A percentile compares a stretch with the other conserved stretches of the same genome.
Evolutionary conservation across 2,329 filamentous ascomycete species (phyloP).

Genomic region (Colletotrichum sp.): DNA sequence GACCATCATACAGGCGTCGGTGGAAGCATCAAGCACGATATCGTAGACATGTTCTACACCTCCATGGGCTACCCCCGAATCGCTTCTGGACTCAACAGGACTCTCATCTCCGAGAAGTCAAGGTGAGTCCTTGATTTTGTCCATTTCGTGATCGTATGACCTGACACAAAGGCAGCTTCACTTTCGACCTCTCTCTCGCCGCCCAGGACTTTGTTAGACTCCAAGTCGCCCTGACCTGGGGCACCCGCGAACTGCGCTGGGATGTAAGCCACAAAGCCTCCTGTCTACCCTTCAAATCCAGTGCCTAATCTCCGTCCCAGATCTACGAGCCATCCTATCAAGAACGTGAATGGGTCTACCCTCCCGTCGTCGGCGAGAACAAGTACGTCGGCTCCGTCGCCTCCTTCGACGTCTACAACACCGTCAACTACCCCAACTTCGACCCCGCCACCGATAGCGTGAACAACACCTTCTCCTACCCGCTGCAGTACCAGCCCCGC

Average conservation of each 20-base stretch:
- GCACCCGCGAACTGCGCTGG: conserved; percentile 31
- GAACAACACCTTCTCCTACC: conserved; percentile 43
- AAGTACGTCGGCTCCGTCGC: conserved; percentile 49
- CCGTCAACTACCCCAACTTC: conserved; percentile 26
- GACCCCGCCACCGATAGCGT: conserved; percentile 38
- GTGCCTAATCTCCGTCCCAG: neutral
- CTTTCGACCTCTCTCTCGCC: conserved; percentile 27
- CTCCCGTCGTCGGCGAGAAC: conserved; percentile 39
- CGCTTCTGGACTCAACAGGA: conserved; percentile 1
- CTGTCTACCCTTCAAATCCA: too few species aligned
- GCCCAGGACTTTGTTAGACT: conserved; percentile 31
- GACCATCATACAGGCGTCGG: neutral
- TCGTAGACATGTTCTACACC: conserved; percentile 3
- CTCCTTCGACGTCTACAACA: conserved; percentile 24
- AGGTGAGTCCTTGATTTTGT: neutral
- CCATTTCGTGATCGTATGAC: too few species aligned
- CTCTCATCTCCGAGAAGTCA: neutral
- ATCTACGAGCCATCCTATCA: conserved; percentile 44
- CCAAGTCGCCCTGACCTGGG: conserved; percentile 25
- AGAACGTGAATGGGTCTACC: conserved; percentile 46
- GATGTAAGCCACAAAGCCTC: too few species aligned
- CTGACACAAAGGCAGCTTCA: neutral
- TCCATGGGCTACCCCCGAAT: conserved; percentile 9
- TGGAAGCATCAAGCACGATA: conserved; percentile 14
- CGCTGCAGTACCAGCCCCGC: conserved; percentile 37